Percentiles rank a stretch among this genome's conserved stretches.
Conservation (phyloP, 2,329 filamentous ascomycete species). For the Furcasterigmium furcatum region DNA sequence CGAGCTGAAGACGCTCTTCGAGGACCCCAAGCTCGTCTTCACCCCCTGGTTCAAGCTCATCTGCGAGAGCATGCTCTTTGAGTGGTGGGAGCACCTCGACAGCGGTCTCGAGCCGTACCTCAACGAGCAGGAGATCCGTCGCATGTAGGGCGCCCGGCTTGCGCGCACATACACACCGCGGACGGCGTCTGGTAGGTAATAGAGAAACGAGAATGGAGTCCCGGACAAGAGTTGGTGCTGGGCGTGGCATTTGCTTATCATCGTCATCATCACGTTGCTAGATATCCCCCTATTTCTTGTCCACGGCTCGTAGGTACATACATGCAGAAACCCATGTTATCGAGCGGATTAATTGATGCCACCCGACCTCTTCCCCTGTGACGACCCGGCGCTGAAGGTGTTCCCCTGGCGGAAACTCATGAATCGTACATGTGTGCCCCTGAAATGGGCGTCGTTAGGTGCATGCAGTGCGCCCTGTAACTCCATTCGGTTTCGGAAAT, state of each 20-base stretch:
- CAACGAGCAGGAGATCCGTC: slow-evolving; percentile 81
- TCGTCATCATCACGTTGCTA: background rate
- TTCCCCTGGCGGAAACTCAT: no score
- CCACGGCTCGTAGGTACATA: no score
- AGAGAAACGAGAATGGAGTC: background rate
- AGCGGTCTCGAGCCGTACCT: slow-evolving; percentile 78
- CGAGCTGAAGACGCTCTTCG: slow-evolving; percentile 81
- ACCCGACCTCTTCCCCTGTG: no score
- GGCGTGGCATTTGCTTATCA: background rate
- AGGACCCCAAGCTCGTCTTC: slow-evolving; percentile 76
- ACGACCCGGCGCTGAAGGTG: no score
- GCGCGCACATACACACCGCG: no score
- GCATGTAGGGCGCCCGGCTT: slow-evolving; percentile 56
- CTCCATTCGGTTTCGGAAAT: no score
- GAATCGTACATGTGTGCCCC: no score
- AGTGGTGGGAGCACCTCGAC: slow-evolving; percentile 92
- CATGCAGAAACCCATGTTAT: no score
- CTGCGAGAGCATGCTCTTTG: slow-evolving; percentile 94
- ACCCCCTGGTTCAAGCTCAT: slow-evolving; percentile 99
- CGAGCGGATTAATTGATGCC: no score
- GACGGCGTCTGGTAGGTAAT: background rate
- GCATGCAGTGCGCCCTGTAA: no score
- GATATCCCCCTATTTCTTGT: background rate
- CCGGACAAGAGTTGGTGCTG: background rate
- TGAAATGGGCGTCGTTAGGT: no score